Base-by-base conservation (phyloP, 495 filamentous ascomycete species). In the Penicillium silybi region DNA sequence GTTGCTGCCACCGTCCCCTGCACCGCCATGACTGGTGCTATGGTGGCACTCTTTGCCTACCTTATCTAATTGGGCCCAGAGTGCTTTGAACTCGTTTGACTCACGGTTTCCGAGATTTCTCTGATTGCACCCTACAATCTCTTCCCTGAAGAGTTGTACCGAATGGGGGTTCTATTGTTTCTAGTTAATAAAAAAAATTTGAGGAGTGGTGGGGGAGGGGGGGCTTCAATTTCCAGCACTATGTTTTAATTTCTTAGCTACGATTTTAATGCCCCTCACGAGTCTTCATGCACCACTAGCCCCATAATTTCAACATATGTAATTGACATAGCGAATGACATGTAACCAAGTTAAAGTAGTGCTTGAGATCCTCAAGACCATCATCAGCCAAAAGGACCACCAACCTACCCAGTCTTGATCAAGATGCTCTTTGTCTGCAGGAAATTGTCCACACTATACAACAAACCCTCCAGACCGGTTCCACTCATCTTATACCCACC, bases 401-500 rank as follows among this genome's bases (percentile, higher is more conserved):
- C 40, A 19, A 19, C 23, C 22, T 44, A 7, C 13, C 38, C 42
- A 10, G 53, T 56, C 48, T 61, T 62, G 17, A 70, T 66, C 48
- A 73, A 41, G 37, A 75, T 66, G 32, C 70, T 69, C 65, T 82
- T 80, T 0, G 64, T 73, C 65, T 81, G 75, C 35, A 81, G 93
- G 35, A 72, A 80, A 38, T 70, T 74, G 26, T 76, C 67, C 57
- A 80, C 62, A 48, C 73, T 76, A 54, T 74, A 62, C 53, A 69
- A 19, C 58, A 50, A 40, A 38, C 57, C 44, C 72, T 93, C 88
- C 19, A 90, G 71, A 3, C 90, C 91, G 61, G 88, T 87, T n/a
- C 90, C 92, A 64, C 85, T 89, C 80, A 92, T 87, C 76, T 96
- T 96, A 44, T 90, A 87, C 1, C 92, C 92, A 26, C 92, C 92